Conservation (phyloP, 108 stramenopile genomes). For the Skeletonema menzelii region DNA sequence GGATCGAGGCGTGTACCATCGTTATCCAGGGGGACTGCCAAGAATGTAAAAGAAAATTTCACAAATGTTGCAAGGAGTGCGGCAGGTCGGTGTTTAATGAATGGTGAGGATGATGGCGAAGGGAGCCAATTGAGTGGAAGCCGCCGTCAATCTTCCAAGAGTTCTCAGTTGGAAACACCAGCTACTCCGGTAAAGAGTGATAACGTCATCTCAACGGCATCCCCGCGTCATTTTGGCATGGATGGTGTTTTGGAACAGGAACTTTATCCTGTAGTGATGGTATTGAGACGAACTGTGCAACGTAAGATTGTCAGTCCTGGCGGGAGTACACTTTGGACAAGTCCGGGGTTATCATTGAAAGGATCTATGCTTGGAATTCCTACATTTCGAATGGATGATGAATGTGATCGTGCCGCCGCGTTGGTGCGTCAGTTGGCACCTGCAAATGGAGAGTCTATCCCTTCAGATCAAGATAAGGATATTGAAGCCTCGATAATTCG, state of each 20-base stretch:
- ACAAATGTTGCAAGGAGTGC: constrained; percentile 39
- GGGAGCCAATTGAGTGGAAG: constrained; percentile 14
- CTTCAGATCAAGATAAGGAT: constrained; percentile 15
- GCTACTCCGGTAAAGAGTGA: constrained; percentile 33
- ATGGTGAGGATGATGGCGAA: constrained; percentile 17
- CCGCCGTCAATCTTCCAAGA: not conserved
- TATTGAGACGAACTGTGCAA: constrained; percentile 78
- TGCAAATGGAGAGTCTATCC: constrained; percentile 10
- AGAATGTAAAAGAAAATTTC: constrained; percentile 28
- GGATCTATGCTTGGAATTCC: constrained; percentile 50
- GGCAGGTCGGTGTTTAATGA: constrained; percentile 20
- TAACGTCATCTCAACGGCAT: constrained; percentile 18
- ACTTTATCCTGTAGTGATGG: constrained; percentile 62
- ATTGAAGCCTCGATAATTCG: constrained; percentile 74
- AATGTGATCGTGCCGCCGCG: constrained; percentile 78
- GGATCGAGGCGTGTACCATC: not conserved
- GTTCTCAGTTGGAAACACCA: constrained; percentile 25
- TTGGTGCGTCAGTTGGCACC: constrained; percentile 62
- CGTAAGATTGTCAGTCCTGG: constrained; percentile 28
- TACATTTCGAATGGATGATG: constrained; percentile 86
- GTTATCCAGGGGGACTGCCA: constrained; percentile 12
- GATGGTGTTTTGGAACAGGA: constrained; percentile 32
- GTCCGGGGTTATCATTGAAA: constrained; percentile 30
- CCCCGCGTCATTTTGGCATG: constrained; percentile 10
- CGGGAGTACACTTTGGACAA: constrained; percentile 21